Evolutionary conservation across 2,329 filamentous ascomycete genomes (phyloP).

Genomic region (Paracoccidioides lutzii): DNA sequence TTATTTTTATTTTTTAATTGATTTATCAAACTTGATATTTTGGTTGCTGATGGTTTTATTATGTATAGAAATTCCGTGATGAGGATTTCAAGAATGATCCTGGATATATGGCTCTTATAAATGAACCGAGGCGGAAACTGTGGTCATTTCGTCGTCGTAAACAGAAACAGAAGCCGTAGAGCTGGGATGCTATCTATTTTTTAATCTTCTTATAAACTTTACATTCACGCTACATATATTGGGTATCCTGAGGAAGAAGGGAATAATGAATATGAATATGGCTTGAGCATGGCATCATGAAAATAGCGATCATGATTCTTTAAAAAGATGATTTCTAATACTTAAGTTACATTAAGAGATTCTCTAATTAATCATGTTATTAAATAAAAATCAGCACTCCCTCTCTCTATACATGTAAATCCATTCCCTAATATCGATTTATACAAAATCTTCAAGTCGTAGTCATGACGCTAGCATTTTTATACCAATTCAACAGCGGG

Average conservation of each 20-base stretch:
- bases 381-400: no score
- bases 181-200: no score
- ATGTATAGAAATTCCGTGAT: constrained; percentile 26
- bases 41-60: constrained; percentile 7
- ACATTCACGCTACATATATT: no score
- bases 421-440: background rate
- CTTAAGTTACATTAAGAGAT: no score
- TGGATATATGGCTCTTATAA: background rate
- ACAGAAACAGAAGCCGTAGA: background rate
- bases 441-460: constrained; percentile 47
- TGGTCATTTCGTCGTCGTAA: constrained; percentile 1
- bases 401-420: background rate
- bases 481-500: constrained; percentile 81
- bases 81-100: constrained; percentile 30
- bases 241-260: no score
- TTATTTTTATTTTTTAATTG: background rate
- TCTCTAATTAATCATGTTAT: no score
- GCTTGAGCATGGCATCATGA: no score
- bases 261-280: no score
- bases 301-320: no score
- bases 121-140: background rate
- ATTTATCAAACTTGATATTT: no score
- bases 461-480: constrained; percentile 85
- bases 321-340: no score
- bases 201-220: no score